Percentiles rank a stretch among this genome's conserved stretches.
phyloP scores from a whole-genome alignment of 2,329 filamentous ascomycete species.

The Aaosphaeria pasadenensis region DNA sequence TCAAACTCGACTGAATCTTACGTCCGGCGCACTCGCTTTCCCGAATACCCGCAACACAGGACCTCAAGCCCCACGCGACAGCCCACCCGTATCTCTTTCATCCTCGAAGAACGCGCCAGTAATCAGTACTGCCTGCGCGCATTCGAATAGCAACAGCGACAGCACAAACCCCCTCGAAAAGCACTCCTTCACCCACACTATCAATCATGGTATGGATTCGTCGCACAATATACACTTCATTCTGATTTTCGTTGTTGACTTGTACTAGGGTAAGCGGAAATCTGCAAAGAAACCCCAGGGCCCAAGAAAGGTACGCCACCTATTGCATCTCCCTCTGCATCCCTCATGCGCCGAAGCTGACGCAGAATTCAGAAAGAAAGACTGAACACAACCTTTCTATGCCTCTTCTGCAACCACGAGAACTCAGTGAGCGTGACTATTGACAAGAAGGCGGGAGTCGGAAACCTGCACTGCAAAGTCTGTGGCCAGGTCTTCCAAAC shows the following conservation, averaged over 20 bases:
- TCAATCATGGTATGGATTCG: too few species aligned
- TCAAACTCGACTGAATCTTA: too few species aligned
- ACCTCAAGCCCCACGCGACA: too few species aligned
- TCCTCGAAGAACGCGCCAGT: too few species aligned
- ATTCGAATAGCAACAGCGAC: too few species aligned
- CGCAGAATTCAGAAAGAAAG: slow-evolving; percentile 52
- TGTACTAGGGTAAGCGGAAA: slow-evolving; percentile 78
- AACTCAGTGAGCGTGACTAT: slow-evolving; percentile 87
- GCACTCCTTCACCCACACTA: too few species aligned
- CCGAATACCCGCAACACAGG: too few species aligned
- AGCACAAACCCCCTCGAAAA: too few species aligned
- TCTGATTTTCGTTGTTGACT: slow-evolving; percentile 10
- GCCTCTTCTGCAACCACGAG: slow-evolving; percentile 98
- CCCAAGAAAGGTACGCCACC: slow-evolving; percentile 68
- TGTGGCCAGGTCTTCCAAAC: slow-evolving; percentile 94
- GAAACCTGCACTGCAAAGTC: slow-evolving; percentile 82
- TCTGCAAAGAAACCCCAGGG: slow-evolving; percentile 76
- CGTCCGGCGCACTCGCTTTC: too few species aligned
- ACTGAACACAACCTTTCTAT: slow-evolving; percentile 82
- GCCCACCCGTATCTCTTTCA: too few species aligned
- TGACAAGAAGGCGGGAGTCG: slow-evolving; percentile 88
- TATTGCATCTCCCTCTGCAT: neutral
- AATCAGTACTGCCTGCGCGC: too few species aligned
- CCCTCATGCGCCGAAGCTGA: slow-evolving; percentile 8
- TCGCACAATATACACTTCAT: neutral